phyloP scores from a whole-genome alignment of 164 flowering plant genomes.

The Stephania yunnanensis region DNA sequence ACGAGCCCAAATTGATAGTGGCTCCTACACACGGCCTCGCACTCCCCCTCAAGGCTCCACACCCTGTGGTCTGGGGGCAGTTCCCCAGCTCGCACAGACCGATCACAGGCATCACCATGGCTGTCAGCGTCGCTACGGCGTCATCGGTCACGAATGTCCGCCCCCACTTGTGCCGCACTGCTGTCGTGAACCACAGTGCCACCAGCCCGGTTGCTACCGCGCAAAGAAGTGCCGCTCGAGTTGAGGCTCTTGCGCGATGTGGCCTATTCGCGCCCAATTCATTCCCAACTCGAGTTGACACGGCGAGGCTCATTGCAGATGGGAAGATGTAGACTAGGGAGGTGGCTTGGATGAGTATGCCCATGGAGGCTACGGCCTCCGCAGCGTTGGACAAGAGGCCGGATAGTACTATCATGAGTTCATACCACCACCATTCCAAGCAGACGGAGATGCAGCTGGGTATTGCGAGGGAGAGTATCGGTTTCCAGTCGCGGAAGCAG shows the following conservation, averaged over 20 bases:
- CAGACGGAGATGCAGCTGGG: constrained; percentile 64
- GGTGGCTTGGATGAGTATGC: constrained; percentile 56
- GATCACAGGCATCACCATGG: constrained; percentile 46
- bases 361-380: constrained; percentile 47
- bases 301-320: constrained; percentile 41
- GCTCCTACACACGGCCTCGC: constrained; percentile 55
- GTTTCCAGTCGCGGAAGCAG: constrained; percentile 32
- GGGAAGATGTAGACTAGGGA: constrained; percentile 60
- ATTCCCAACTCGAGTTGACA: constrained; percentile 55
- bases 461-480: constrained; percentile 36
- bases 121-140: constrained; percentile 28
- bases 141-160: constrained; percentile 38
- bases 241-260: constrained; percentile 29
- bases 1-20: constrained; percentile 47
- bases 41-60: constrained; percentile 62
- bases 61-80: constrained; percentile 60
- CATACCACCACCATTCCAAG: constrained; percentile 89
- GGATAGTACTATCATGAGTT: constrained; percentile 50
- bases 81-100: constrained; percentile 73
- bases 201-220: constrained; percentile 33
- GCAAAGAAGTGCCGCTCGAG: constrained; percentile 27
- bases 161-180: constrained; percentile 44
- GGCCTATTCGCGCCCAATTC: constrained; percentile 54
- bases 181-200: constrained; percentile 31
- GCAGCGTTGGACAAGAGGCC: constrained; percentile 39